These are phyloP conservation scores for Pyrenophora graminea DNA, from an alignment of 2,329 filamentous ascomycete genomes.

Conservation along the genomic window DNA sequence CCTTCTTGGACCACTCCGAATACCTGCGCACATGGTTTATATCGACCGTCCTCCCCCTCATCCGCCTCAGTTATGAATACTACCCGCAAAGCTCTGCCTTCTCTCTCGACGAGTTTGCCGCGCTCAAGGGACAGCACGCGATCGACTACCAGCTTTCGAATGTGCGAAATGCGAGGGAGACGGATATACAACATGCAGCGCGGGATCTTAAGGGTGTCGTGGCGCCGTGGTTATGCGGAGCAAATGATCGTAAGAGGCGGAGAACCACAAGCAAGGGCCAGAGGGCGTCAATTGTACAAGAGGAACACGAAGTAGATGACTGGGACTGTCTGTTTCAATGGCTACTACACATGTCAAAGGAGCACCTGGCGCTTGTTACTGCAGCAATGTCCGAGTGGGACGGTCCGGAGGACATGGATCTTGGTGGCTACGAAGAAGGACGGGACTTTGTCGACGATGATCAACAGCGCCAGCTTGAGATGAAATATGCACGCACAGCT, in stretches of 20 bases:
- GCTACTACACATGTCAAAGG: conserved; percentile 64
- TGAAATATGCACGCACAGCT: conserved; percentile 68
- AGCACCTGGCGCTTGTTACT: conserved; percentile 66
- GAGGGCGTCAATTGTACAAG: conserved; percentile 44
- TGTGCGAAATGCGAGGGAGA: conserved; percentile 17
- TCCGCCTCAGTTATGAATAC: conserved; percentile 72
- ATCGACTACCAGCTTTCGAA: conserved; percentile 62
- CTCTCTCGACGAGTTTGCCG: conserved; percentile 67
- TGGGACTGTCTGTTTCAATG: conserved; percentile 74
- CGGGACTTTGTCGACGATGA: conserved; percentile 64
- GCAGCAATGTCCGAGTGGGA: conserved; percentile 72
- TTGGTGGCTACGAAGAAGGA: conserved; percentile 61
- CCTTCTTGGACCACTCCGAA: conserved; percentile 67
- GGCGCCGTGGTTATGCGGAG: conserved; percentile 73
- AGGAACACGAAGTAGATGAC: conserved; percentile 48
- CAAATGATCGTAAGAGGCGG: conserved; percentile 61
- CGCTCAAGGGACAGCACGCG: conserved; percentile 62
- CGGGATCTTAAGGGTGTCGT: conserved; percentile 71
- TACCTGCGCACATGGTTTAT: conserved; percentile 70
- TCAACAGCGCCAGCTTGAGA: conserved; percentile 63
- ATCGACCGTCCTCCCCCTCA: conserved; percentile 68
- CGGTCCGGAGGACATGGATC: conserved; percentile 70
- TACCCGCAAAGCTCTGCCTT: conserved; percentile 60
- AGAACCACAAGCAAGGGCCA: conserved; percentile 47
- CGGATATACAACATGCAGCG: conserved; percentile 51